Evolutionary conservation across 768 basidiomycete species (phyloP).

Genomic region (Russula olivacea): DNA sequence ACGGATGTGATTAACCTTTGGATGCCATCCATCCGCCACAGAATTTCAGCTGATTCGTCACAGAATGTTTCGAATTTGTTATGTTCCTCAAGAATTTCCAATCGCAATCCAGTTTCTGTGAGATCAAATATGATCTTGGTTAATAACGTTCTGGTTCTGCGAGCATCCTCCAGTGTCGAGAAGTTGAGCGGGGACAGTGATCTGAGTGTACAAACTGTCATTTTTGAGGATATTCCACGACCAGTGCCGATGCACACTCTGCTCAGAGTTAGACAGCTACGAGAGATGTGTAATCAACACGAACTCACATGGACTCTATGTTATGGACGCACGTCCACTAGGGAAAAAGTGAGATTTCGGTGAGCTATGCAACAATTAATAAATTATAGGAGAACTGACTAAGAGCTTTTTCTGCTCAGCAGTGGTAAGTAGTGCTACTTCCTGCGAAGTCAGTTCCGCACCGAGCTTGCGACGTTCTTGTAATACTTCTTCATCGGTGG

Average conservation of each 20-base stretch:
- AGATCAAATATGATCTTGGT: conserved; percentile 19
- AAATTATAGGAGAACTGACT: conserved; percentile 4
- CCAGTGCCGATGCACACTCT: conserved; percentile 26
- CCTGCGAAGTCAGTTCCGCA: conserved; percentile 6
- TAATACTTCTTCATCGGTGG: conserved; percentile 12
- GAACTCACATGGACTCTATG: conserved; percentile 22
- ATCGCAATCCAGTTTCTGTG: conserved; percentile 18
- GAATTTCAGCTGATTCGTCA: conserved; percentile 16
- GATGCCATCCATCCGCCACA: conserved; percentile 22
- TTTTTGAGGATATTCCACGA: conserved; percentile 19
- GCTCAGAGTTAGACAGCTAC: not conserved
- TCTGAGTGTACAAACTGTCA: not conserved
- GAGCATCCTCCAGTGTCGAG: conserved; percentile 16
- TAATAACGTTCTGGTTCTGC: conserved; percentile 19
- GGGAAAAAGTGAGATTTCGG: not conserved
- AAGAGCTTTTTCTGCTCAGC: conserved; percentile 7
- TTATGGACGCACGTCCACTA: conserved; percentile 24
- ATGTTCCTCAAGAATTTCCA: conserved; percentile 15
- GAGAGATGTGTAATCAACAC: not conserved
- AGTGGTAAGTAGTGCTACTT: not conserved
- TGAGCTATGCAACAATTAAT: not conserved
- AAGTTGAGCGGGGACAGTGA: conserved; percentile 10
- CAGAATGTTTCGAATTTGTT: conserved; percentile 17
- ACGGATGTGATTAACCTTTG: conserved; percentile 22
- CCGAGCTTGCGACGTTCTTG: conserved; percentile 15